A percentile compares a stretch with the other conserved stretches of the same genome.
phyloP scores from a whole-genome alignment of 148 eudicot species.

The Nepenthes gracilis region DNA sequence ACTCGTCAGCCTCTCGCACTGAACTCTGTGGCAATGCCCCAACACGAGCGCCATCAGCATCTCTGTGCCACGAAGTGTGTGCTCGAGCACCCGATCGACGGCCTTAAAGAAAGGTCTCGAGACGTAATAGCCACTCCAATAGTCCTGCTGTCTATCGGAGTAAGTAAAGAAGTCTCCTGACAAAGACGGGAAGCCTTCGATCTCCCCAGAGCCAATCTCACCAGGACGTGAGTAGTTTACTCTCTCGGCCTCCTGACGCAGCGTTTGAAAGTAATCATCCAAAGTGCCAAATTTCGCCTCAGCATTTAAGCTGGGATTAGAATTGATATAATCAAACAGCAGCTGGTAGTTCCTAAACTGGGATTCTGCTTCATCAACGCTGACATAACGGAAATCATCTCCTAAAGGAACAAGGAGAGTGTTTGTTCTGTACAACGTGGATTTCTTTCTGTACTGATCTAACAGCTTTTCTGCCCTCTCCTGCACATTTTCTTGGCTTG shows the following conservation, averaged over 20 bases:
- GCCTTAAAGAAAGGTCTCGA: conserved; percentile 97
- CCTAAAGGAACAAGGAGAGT: conserved; percentile 92
- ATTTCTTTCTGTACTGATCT: conserved; percentile 95
- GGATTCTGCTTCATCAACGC: conserved; percentile 95
- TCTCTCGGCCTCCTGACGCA: conserved; percentile 88
- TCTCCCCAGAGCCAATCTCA: conserved; percentile 77
- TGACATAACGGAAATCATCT: conserved; percentile 93
- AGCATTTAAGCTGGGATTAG: conserved; percentile 78
- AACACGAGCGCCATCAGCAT: conserved; percentile 77
- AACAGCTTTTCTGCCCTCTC: conserved; percentile 65
- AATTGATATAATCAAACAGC: conserved; percentile 85
- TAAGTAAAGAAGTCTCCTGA: conserved; percentile 97
- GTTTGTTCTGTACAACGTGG: conserved; percentile 85
- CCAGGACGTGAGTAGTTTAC: conserved; percentile 73
- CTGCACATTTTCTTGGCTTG: conserved; percentile 73
- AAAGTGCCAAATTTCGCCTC: conserved; percentile 93
- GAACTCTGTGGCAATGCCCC: conserved; percentile 68
- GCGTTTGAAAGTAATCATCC: conserved; percentile 82
- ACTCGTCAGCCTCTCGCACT: conserved; percentile 79
- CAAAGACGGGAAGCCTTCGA: conserved; percentile 86
- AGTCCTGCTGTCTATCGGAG: conserved; percentile 84
- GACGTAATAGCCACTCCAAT: conserved; percentile 99
- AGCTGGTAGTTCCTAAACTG: conserved; percentile 89
- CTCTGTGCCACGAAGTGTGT: conserved; percentile 85
- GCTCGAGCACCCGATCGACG: conserved; percentile 91